Evolutionary conservation across 495 filamentous ascomycete species (phyloP).

Genomic region (Xylaria curta): DNA sequence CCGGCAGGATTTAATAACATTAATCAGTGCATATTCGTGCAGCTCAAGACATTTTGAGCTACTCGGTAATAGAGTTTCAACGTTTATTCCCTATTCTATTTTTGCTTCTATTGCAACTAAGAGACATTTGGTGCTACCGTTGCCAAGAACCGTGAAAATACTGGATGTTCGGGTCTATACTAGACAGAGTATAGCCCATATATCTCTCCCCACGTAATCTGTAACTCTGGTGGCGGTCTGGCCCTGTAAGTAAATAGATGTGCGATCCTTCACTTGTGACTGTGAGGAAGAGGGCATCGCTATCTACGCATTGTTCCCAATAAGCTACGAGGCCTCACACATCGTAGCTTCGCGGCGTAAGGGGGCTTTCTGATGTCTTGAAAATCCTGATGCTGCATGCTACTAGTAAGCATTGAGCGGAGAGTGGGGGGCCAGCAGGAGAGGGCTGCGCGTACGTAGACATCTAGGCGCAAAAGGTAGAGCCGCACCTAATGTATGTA

Average conservation of each 20-base stretch:
- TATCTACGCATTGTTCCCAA: not conserved
- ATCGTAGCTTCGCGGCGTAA: not conserved
- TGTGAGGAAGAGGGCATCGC: not conserved
- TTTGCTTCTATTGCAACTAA: not conserved
- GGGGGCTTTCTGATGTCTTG: not conserved
- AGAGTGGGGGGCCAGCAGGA: not conserved
- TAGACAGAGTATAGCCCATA: not conserved
- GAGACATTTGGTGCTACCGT: not conserved
- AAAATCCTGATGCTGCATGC: not conserved
- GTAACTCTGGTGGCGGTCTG: not conserved
- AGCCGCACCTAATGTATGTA: conserved; percentile 5
- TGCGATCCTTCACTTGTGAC: not conserved
- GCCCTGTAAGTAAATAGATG: not conserved
- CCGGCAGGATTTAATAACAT: not conserved
- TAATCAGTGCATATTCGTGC: not conserved
- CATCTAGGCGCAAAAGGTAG: not conserved
- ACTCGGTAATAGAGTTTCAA: not conserved
- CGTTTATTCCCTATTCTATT: not conserved
- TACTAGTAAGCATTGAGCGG: not conserved
- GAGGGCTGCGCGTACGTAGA: not conserved
- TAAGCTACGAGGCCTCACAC: not conserved
- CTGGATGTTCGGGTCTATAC: not conserved
- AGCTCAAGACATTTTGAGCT: not conserved
- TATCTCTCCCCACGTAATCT: not conserved
- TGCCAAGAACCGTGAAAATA: not conserved